Base-by-base conservation (phyloP, 805 yeast genomes). In the Sugiyamaella floridensis region DNA sequence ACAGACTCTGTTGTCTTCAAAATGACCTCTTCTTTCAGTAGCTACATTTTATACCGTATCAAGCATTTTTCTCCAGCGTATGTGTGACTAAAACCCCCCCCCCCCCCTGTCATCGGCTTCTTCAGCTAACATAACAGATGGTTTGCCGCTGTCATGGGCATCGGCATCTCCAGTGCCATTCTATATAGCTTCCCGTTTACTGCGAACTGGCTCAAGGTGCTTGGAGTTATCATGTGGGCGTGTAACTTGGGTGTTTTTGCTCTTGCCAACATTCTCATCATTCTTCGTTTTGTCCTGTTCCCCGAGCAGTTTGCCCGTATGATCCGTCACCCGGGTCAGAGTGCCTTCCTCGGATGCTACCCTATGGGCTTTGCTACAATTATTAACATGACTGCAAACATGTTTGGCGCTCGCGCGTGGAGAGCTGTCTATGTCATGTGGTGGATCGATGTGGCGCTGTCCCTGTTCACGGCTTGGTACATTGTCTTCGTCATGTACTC, bases 71-170 rank as follows among this genome's bases (percentile, higher is more conserved):
- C 60, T 10, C 64, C 65, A 26, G 61, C 61, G 62, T 59, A 53
- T 5, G 62, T 49, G 11, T 32, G 37, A 11, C 16, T 4, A 5
- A 14, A 16, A 12, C 29, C 16, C 9, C 18, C 20, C 2, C 22
- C 37, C n/a, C n/a, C n/a, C n/a, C n/a, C n/a, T n/a, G n/a, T n/a
- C n/a, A n/a, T n/a, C 8, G 18, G 32, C 8, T 22, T 20, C 19
- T 7, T 29, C 20, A 15, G 14, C 16, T 15, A 22, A 22, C 26
- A 42, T 6, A 11, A 42, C 22, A 22, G 44, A 42, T 83, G 82
- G 76, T 88, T 83, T 68, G 83, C 85, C 22, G 73, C 81, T 47
- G 78, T 82, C n/a, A 89, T 89, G 96, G 96, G 95, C 1, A 77
- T 84, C 2, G 96, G 96, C 1, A 86, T 89, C 41, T 71, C 87